Percentiles rank a stretch among this genome's conserved stretches.
phyloP scores from a whole-genome alignment of 345 rosid genomes.

The Salix udensis region DNA sequence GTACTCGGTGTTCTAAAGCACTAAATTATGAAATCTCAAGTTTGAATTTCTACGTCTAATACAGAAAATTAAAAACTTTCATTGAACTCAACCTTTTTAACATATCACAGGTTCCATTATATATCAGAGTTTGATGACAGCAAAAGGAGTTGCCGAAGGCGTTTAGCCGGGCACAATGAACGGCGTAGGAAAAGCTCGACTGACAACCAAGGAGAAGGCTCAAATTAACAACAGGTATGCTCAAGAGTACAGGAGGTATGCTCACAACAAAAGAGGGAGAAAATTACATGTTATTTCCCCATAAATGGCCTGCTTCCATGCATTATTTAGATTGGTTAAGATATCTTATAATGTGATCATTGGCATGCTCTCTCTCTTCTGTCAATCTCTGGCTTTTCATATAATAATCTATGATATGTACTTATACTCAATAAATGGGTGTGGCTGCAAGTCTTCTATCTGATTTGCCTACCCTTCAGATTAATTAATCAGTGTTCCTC shows the following conservation, averaged over 20 bases:
- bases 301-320: neutral
- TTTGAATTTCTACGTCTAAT: neutral
- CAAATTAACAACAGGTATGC: conserved; percentile 14
- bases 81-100: neutral
- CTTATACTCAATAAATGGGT: neutral
- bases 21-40: neutral
- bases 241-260: neutral
- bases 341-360: conserved; percentile 12
- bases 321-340: conserved; percentile 2
- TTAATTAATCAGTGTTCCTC: no score
- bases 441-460: no score
- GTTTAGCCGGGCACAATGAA: conserved; percentile 87
- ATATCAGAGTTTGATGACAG: conserved; percentile 69
- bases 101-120: conserved; percentile 56
- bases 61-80: neutral
- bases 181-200: conserved; percentile 65
- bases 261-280: neutral
- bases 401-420: neutral
- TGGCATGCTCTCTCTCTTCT: conserved; percentile 82
- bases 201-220: conserved; percentile 47
- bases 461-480: no score
- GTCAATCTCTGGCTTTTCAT: conserved; percentile 42
- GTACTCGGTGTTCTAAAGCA: neutral
- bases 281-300: neutral
- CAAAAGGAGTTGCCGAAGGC: conserved; percentile 80